Evolutionary conservation across 768 basidiomycete genomes (phyloP).

Genomic region (Macrolepiota fuliginosa): DNA sequence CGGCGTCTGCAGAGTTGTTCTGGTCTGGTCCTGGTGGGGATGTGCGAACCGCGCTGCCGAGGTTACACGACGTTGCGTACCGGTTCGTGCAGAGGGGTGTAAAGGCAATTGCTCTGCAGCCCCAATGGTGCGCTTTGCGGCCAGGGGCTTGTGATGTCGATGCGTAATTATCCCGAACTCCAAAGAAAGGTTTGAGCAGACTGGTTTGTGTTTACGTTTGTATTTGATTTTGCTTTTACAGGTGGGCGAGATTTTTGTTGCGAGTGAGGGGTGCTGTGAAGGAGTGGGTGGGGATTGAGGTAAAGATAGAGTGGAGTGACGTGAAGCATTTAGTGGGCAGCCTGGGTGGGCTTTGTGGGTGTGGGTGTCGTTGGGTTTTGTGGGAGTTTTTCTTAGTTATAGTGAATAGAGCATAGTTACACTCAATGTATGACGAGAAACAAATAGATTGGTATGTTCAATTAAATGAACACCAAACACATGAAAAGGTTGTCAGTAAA

Average conservation of each 20-base stretch:
- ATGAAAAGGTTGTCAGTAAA: too few relatives aligned
- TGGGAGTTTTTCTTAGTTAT: too few relatives aligned
- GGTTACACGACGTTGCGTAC: constrained; percentile 65
- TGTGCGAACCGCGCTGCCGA: constrained; percentile 52
- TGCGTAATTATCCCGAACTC: constrained; percentile 7
- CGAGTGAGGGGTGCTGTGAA: neutral
- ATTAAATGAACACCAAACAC: too few relatives aligned
- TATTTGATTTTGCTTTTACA: neutral
- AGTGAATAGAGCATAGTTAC: too few relatives aligned
- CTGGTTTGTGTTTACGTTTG: neutral
- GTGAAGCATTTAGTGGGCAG: too few relatives aligned
- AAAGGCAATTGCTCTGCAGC: constrained; percentile 59
- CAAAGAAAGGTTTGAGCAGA: neutral
- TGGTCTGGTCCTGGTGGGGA: constrained; percentile 61
- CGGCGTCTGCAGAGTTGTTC: constrained; percentile 67
- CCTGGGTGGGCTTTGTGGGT: too few relatives aligned
- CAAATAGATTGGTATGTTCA: too few relatives aligned
- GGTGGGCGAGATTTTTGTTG: neutral
- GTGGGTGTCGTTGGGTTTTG: too few relatives aligned
- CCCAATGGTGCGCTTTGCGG: constrained; percentile 68
- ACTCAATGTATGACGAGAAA: too few relatives aligned
- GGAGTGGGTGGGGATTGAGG: neutral
- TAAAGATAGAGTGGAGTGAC: too few relatives aligned
- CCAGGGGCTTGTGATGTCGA: constrained; percentile 10
- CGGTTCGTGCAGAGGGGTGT: constrained; percentile 62